A percentile compares a stretch with the other conserved stretches of the same genome.
Evolutionary conservation across 2,329 filamentous ascomycete genomes (phyloP).

Genomic region (Aureobasidium leucospermi): DNA sequence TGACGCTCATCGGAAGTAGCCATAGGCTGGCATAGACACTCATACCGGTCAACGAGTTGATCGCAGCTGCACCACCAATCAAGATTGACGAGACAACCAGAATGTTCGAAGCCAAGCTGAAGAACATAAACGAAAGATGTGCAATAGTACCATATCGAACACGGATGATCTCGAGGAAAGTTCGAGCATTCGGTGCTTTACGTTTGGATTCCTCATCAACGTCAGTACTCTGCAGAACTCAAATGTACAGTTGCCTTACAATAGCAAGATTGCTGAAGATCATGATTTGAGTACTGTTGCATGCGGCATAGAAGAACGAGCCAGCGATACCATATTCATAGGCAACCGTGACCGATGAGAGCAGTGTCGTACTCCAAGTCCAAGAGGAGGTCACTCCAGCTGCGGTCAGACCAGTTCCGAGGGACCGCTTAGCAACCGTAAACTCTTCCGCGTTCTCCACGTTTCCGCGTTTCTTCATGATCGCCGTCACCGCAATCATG

Average conservation of each 20-base stretch:
- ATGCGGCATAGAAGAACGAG: conserved; percentile 17
- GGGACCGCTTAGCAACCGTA: conserved; percentile 28
- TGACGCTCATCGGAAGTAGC: conserved; percentile 23
- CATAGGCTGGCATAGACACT: conserved; percentile 21
- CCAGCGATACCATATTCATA: conserved; percentile 29
- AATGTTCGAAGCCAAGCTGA: conserved; percentile 12
- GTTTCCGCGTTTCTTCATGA: background rate
- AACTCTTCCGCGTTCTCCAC: conserved; percentile 35
- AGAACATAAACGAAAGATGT: conserved; percentile 15
- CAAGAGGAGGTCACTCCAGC: conserved; percentile 26
- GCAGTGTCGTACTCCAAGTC: conserved; percentile 17
- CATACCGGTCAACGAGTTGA: conserved; percentile 21
- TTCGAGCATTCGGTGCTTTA: conserved; percentile 17
- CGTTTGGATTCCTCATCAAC: conserved; percentile 15
- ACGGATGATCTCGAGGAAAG: conserved; percentile 20
- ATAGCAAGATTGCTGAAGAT: conserved; percentile 18
- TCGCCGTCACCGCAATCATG: background rate
- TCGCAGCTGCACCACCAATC: conserved; percentile 19
- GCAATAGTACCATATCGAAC: conserved; percentile 17
- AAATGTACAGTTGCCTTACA: background rate
- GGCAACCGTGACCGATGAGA: conserved; percentile 23
- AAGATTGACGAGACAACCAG: conserved; percentile 11
- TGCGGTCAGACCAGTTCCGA: conserved; percentile 23
- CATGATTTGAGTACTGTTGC: conserved; percentile 20
- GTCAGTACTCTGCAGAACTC: too few relatives aligned